Percentiles rank a stretch among this genome's conserved stretches.
These are phyloP conservation scores for Suillus subaureus DNA, from an alignment of 768 basidiomycete genomes.

Conservation along the genomic window DNA sequence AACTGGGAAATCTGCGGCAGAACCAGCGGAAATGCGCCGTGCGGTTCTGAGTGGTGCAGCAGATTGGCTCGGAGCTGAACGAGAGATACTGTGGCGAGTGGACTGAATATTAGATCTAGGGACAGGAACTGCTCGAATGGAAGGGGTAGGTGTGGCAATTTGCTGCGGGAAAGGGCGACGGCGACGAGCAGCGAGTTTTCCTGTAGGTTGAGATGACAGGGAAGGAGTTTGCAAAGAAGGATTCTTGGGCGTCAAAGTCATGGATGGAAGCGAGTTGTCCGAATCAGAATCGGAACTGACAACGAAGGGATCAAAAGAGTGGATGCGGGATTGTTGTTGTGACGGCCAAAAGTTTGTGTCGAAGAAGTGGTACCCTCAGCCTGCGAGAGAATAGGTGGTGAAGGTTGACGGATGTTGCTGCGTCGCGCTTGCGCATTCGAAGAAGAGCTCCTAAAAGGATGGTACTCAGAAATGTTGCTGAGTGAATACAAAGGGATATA, in stretches of 20 bases:
- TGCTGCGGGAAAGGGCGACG: constrained; percentile 43
- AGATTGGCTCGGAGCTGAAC: constrained; percentile 53
- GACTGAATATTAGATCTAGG: constrained; percentile 33
- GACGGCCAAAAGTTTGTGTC: constrained; percentile 28
- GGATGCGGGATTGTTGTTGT: constrained; percentile 33
- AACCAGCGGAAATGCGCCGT: constrained; percentile 36
- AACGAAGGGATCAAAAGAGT: constrained; percentile 51
- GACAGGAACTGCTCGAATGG: constrained; percentile 50
- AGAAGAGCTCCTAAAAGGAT: constrained; percentile 46
- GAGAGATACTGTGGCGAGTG: constrained; percentile 39
- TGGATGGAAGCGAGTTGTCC: constrained; percentile 40
- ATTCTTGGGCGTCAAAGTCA: constrained; percentile 24
- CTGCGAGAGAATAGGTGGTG: constrained; percentile 64
- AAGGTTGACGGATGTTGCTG: constrained; percentile 61
- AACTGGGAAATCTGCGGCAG: constrained; percentile 55
- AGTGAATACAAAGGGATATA: not conserved
- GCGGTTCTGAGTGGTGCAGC: constrained; percentile 33
- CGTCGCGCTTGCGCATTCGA: constrained; percentile 46
- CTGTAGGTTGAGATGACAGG: constrained; percentile 49
- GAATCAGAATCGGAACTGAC: constrained; percentile 48
- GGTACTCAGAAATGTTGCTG: not conserved
- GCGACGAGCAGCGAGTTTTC: constrained; percentile 61
- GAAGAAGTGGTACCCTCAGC: constrained; percentile 52
- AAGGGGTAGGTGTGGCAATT: constrained; percentile 39
- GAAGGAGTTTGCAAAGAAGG: constrained; percentile 35